Evolutionary conservation across 176 grass and related monocot genomes (phyloP).

Genomic region (Secale cereale): DNA sequence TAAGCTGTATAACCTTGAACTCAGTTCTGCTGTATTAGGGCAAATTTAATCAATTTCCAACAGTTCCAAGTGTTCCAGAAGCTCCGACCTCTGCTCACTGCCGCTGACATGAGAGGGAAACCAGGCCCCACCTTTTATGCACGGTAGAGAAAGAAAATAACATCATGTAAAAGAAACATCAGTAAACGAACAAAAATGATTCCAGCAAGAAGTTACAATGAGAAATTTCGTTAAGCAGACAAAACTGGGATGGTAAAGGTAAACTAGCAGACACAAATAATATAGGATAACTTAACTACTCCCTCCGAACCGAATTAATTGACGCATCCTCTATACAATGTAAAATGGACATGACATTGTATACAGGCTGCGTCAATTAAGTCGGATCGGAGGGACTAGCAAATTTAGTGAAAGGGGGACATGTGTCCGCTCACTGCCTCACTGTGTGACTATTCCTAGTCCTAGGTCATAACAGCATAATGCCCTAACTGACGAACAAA

Average conservation of each 20-base stretch:
- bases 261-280: neutral
- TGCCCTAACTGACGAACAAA: neutral
- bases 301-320: no score
- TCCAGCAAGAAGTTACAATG: neutral
- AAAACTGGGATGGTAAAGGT: neutral
- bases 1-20: neutral
- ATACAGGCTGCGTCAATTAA: no score
- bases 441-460: neutral
- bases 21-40: neutral
- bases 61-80: neutral
- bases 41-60: neutral
- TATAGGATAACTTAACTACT: neutral
- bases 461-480: neutral
- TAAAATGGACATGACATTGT: no score
- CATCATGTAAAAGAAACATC: neutral
- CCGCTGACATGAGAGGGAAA: neutral
- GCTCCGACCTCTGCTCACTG: neutral
- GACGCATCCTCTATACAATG: no score
- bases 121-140: neutral
- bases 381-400: no score
- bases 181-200: no score
- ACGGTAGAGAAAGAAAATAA: neutral
- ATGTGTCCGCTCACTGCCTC: neutral
- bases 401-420: neutral
- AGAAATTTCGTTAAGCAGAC: neutral